A percentile compares a stretch with the other conserved stretches of the same genome.
Conservation (phyloP, 306 rosid species). For the Medicago ruthenica region DNA sequence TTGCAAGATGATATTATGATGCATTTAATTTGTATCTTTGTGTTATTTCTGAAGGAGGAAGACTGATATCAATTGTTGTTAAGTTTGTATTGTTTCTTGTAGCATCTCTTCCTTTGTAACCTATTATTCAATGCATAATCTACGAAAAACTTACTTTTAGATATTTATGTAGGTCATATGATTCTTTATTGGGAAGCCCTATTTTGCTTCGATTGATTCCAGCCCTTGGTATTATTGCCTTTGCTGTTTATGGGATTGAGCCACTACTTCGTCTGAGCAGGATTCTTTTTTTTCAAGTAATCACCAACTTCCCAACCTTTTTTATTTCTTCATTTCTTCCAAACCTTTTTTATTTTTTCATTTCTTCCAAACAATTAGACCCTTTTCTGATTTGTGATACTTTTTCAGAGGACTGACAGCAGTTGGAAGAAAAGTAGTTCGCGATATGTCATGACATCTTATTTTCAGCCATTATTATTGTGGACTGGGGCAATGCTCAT, state of each 20-base stretch:
- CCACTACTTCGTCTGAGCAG: slow-evolving; percentile 81
- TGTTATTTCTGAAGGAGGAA: slow-evolving; percentile 19
- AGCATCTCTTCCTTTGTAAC: slow-evolving; percentile 19
- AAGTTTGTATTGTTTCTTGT: slow-evolving; percentile 19
- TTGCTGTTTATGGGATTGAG: slow-evolving; percentile 88
- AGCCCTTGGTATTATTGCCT: slow-evolving; percentile 82
- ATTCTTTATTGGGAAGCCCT: slow-evolving; percentile 65
- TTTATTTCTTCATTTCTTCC: slow-evolving; percentile 36
- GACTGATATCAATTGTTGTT: slow-evolving; percentile 29
- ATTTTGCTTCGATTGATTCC: slow-evolving; percentile 67
- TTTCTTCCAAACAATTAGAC: slow-evolving; percentile 31
- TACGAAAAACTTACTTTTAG: slow-evolving; percentile 18
- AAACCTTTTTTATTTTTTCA: slow-evolving; percentile 40
- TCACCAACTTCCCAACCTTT: slow-evolving; percentile 39
- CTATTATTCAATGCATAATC: slow-evolving; percentile 22
- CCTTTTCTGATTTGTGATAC: slow-evolving; percentile 36
- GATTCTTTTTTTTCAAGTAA: slow-evolving; percentile 74
- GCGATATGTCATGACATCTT: slow-evolving; percentile 63
- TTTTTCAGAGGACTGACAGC: slow-evolving; percentile 73
- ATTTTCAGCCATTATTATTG: slow-evolving; percentile 83
- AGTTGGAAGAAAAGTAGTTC: slow-evolving; percentile 89
- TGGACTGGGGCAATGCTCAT: slow-evolving; percentile 86
- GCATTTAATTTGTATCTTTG: slow-evolving; percentile 15
- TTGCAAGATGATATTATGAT: slow-evolving; percentile 24
- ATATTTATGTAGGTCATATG: slow-evolving; percentile 66